Conservation (phyloP, 2,329 filamentous ascomycete species). For the Fusarium devonianum region DNA sequence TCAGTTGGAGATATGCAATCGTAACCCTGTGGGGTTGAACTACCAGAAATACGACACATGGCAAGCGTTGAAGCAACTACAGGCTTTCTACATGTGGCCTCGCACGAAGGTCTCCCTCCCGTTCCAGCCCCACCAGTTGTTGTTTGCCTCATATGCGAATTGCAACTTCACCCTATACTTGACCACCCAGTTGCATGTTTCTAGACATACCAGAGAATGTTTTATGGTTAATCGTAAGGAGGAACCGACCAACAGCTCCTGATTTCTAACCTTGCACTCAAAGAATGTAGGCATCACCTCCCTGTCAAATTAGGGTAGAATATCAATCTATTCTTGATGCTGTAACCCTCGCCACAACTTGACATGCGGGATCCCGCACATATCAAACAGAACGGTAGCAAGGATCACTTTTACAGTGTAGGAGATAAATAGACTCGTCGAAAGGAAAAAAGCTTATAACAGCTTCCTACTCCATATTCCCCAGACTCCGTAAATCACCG, state of each 20-base stretch:
- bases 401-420: neutral
- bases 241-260: no score
- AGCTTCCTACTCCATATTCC: neutral
- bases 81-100: conserved; percentile 25
- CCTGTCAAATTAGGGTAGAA: neutral
- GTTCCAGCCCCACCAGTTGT: conserved; percentile 6
- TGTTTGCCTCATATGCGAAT: conserved; percentile 14
- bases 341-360: conserved; percentile 8
- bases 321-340: conserved; percentile 4
- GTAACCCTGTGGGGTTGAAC: conserved; percentile 18
- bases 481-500: neutral
- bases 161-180: no score
- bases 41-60: conserved; percentile 26
- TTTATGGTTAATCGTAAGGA: no score
- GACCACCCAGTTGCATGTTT: no score
- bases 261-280: neutral
- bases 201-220: no score
- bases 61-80: conserved; percentile 19
- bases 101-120: conserved; percentile 21
- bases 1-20: conserved; percentile 11
- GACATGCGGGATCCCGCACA: conserved; percentile 21
- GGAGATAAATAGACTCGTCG: no score
- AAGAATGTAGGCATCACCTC: neutral
- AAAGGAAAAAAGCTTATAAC: no score
- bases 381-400: conserved; percentile 10